Percentiles rank a stretch among this genome's conserved stretches.
Conservation (phyloP, 2,329 filamentous ascomycete genomes). For the Macroventuria anomochaeta region DNA sequence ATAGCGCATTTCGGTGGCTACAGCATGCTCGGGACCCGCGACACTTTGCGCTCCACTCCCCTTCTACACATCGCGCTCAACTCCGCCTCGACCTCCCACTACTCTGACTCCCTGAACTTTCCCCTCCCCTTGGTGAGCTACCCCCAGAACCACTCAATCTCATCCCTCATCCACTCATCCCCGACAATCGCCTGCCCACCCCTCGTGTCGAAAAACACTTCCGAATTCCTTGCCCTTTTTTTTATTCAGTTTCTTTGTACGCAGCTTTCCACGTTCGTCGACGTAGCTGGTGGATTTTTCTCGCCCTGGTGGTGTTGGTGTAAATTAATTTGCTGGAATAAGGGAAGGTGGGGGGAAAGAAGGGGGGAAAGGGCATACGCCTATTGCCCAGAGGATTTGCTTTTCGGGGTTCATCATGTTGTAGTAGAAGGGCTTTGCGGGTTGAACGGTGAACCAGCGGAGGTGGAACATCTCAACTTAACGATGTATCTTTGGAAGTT, state of each 20-base stretch:
- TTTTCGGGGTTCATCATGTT: conserved; percentile 32
- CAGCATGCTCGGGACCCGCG: too few species aligned
- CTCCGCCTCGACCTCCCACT: background rate
- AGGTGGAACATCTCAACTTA: conserved; percentile 1
- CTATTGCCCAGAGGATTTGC: conserved; percentile 24
- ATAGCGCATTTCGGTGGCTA: background rate
- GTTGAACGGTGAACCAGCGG: background rate
- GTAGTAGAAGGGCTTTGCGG: conserved; percentile 26
- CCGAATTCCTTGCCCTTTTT: conserved; percentile 21
- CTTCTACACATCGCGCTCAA: background rate
- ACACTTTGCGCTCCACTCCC: too few species aligned
- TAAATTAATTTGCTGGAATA: background rate
- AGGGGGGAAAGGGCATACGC: conserved; percentile 16
- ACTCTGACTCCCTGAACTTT: too few species aligned
- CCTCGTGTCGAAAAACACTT: conserved; percentile 28
- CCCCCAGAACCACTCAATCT: background rate
- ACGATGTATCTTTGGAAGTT: too few species aligned
- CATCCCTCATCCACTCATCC: conserved; percentile 34
- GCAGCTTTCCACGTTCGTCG: conserved; percentile 21
- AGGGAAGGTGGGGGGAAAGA: background rate
- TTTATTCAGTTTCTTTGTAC: conserved; percentile 21
- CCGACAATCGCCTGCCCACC: conserved; percentile 29
- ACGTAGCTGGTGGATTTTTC: conserved; percentile 21
- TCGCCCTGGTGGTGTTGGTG: conserved; percentile 18
- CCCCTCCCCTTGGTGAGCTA: background rate